Conservation (phyloP, 129 eudicot genomes). For the Solidago caesia region DNA sequence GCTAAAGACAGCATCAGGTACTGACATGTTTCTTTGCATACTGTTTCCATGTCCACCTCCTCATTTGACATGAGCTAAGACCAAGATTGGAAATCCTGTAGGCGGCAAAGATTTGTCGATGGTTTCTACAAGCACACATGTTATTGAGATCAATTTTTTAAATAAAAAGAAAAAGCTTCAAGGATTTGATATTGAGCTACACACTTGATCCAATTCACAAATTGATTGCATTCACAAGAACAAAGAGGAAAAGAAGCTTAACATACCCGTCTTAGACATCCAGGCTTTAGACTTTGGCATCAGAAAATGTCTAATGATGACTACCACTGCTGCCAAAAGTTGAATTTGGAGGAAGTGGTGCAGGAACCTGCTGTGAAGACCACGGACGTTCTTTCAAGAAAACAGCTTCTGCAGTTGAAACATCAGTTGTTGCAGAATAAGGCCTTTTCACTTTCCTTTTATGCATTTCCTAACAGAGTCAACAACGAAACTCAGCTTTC, state of each 20-base stretch:
- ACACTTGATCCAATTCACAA: too few species aligned
- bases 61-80: not conserved
- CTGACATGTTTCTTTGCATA: conserved; percentile 1
- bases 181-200: not conserved
- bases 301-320: conserved; percentile 15
- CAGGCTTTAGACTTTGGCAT: not conserved
- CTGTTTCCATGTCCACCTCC: conserved; percentile 10
- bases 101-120: not conserved
- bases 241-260: not conserved
- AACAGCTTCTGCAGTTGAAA: conserved; percentile 42
- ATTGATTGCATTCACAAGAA: not conserved
- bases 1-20: not conserved
- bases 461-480: conserved; percentile 44
- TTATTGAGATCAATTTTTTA: not conserved
- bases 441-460: conserved; percentile 79
- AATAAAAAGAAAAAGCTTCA: not conserved
- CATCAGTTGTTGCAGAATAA: conserved; percentile 60
- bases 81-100: conserved; percentile 13
- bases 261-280: conserved; percentile 21
- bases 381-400: conserved; percentile 38
- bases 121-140: not conserved
- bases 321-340: conserved; percentile 66
- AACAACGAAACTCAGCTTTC: conserved; percentile 18
- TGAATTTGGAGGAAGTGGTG: conserved; percentile 56
- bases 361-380: conserved; percentile 71